Evolutionary conservation across 2,329 filamentous ascomycete genomes (phyloP).

Genomic region (Neopestalotiopsis sp.): DNA sequence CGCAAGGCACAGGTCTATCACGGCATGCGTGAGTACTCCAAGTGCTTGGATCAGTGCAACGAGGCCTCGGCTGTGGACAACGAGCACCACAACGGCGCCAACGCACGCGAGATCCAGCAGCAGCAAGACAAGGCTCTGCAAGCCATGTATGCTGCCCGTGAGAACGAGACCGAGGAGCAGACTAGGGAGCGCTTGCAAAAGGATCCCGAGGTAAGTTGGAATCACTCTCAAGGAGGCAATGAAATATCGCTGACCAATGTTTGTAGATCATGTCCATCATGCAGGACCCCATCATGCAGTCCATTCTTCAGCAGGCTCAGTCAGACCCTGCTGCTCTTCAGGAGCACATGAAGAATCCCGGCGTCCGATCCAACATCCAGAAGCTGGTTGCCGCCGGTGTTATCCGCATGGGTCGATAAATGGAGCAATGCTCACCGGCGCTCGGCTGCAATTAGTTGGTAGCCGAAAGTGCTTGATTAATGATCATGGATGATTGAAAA

Average conservation of each 20-base stretch:
- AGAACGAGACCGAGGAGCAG: constrained; percentile 96
- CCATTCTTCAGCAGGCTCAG: constrained; percentile 95
- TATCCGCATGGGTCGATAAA: constrained; percentile 71
- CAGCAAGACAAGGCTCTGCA: constrained; percentile 92
- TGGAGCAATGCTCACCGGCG: not conserved
- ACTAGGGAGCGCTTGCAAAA: constrained; percentile 88
- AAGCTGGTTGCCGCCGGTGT: constrained; percentile 93
- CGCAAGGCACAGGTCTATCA: constrained; percentile 95
- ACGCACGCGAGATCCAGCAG: constrained; percentile 88
- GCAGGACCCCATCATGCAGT: constrained; percentile 97
- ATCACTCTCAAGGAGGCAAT: too few relatives aligned
- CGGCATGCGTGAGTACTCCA: constrained; percentile 98
- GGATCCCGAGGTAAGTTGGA: constrained; percentile 80
- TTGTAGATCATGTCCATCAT: constrained; percentile 83
- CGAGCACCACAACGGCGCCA: constrained; percentile 71
- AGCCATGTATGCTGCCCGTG: constrained; percentile 87
- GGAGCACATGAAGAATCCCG: constrained; percentile 96
- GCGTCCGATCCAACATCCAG: constrained; percentile 86
- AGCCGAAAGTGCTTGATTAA: not conserved
- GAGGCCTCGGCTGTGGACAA: constrained; percentile 81
- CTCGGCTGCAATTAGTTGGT: not conserved
- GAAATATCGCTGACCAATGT: not conserved
- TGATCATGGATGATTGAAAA: not conserved
- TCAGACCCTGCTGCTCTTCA: constrained; percentile 88
- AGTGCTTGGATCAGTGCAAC: constrained; percentile 86